A percentile compares a stretch with the other conserved stretches of the same genome.
These are phyloP conservation scores for Penicillium glabrum DNA, from an alignment of 2,329 filamentous ascomycete genomes.

Conservation along the genomic window DNA sequence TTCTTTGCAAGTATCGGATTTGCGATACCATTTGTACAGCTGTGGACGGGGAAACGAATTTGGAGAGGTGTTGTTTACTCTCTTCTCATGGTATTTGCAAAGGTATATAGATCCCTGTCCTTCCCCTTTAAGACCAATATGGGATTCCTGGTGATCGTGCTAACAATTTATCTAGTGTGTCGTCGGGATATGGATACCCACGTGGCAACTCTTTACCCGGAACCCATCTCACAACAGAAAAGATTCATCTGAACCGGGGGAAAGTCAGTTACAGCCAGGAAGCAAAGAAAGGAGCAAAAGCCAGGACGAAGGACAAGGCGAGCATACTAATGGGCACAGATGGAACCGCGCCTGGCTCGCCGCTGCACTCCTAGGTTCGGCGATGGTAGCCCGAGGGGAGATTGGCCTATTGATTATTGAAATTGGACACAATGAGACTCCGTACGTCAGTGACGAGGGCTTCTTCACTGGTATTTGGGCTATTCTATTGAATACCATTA, in stretches of 20 bases:
- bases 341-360: conserved; percentile 20
- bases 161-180: conserved; percentile 21
- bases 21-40: conserved; percentile 32
- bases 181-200: conserved; percentile 29
- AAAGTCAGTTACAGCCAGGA: neutral
- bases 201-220: conserved; percentile 16
- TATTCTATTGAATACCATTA: conserved; percentile 34
- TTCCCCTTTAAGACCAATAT: neutral
- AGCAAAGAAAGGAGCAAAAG: neutral
- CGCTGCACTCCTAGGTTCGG: conserved; percentile 28
- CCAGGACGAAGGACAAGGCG: neutral
- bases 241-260: neutral
- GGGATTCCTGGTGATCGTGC: neutral
- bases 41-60: conserved; percentile 34
- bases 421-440: conserved; percentile 32
- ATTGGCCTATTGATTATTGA: conserved; percentile 35
- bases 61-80: conserved; percentile 33
- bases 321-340: neutral
- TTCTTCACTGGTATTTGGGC: conserved; percentile 30
- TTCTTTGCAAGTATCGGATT: conserved; percentile 35
- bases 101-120: conserved; percentile 16
- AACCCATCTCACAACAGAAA: neutral
- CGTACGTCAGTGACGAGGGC: conserved; percentile 15
- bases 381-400: conserved; percentile 35
- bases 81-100: conserved; percentile 31